Evolutionary conservation across 345 rosid species (phyloP).

Genomic region (Syzygium grande): DNA sequence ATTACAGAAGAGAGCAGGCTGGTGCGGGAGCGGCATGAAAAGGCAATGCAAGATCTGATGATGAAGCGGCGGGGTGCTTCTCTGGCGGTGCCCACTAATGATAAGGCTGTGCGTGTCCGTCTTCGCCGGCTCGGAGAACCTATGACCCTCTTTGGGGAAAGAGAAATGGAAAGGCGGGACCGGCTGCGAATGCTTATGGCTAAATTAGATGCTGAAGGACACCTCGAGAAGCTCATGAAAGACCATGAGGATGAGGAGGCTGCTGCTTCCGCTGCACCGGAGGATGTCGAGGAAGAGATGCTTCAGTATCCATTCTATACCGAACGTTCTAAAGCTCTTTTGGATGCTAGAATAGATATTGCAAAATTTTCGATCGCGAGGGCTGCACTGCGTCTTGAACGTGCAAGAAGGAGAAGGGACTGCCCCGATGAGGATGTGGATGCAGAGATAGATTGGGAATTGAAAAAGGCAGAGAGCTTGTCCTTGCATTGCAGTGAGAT

Average conservation of each 20-base stretch:
- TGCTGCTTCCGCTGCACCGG: conserved; percentile 30
- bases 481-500: conserved; percentile 75
- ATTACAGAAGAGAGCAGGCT: conserved; percentile 63
- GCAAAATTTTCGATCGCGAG: conserved; percentile 60
- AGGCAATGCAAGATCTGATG: conserved; percentile 68
- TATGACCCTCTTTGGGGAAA: conserved; percentile 86
- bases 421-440: conserved; percentile 92
- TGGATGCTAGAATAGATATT: conserved; percentile 66
- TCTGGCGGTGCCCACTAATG: conserved; percentile 93
- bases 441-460: conserved; percentile 72
- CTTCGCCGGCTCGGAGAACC: conserved; percentile 89
- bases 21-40: conserved; percentile 78
- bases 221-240: conserved; percentile 69
- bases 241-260: conserved; percentile 87
- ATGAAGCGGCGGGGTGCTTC: conserved; percentile 89
- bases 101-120: conserved; percentile 72
- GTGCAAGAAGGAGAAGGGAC: conserved; percentile 59
- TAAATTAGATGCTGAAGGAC: conserved; percentile 71
- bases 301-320: conserved; percentile 74
- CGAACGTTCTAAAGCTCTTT: conserved; percentile 63
- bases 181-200: conserved; percentile 83
- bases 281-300: conserved; percentile 55
- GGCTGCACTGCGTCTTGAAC: conserved; percentile 66
- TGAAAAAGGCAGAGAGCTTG: conserved; percentile 54
- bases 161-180: conserved; percentile 95